Evolutionary conservation across 352 stramenopile species (phyloP).

Genomic region (Thalassiosira delicatula): DNA sequence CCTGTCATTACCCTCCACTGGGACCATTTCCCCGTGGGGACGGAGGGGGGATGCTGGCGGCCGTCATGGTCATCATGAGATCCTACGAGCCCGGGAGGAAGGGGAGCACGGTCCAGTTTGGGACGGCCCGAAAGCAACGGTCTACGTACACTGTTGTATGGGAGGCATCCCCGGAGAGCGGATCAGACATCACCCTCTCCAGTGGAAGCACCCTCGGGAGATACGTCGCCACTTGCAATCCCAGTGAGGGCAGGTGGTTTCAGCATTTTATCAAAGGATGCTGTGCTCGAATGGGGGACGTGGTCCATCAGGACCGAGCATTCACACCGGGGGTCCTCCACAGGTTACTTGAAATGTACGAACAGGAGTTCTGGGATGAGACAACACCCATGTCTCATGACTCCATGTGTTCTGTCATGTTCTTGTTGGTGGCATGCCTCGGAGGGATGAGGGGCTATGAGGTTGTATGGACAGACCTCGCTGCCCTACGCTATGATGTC

Average conservation of each 20-base stretch:
- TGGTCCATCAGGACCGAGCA: conserved; percentile 34
- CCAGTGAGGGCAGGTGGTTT: conserved; percentile 11
- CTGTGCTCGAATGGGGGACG: conserved; percentile 29
- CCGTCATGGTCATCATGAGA: conserved; percentile 29
- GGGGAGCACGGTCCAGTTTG: neutral
- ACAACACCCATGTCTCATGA: conserved; percentile 6
- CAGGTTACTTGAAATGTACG: conserved; percentile 23
- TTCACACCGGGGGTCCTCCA: conserved; percentile 38
- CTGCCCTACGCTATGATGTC: conserved; percentile 17
- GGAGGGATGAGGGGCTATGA: conserved; percentile 34
- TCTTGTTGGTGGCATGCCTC: conserved; percentile 28
- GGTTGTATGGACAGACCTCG: conserved; percentile 23
- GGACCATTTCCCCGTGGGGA: conserved; percentile 9
- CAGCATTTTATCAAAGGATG: neutral
- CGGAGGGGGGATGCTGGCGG: conserved; percentile 18
- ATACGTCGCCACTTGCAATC: conserved; percentile 12
- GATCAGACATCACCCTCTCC: conserved; percentile 10
- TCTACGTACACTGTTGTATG: conserved; percentile 18
- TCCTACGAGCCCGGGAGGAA: conserved; percentile 13
- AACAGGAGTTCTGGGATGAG: neutral
- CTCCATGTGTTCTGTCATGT: conserved; percentile 13
- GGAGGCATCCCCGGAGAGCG: conserved; percentile 9
- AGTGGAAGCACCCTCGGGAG: neutral
- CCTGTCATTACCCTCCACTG: neutral
- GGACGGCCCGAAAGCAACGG: neutral